Percentiles rank a stretch among this genome's conserved stretches.
Conservation (phyloP, 2,329 filamentous ascomycete species). For the Apiospora hydei region DNA sequence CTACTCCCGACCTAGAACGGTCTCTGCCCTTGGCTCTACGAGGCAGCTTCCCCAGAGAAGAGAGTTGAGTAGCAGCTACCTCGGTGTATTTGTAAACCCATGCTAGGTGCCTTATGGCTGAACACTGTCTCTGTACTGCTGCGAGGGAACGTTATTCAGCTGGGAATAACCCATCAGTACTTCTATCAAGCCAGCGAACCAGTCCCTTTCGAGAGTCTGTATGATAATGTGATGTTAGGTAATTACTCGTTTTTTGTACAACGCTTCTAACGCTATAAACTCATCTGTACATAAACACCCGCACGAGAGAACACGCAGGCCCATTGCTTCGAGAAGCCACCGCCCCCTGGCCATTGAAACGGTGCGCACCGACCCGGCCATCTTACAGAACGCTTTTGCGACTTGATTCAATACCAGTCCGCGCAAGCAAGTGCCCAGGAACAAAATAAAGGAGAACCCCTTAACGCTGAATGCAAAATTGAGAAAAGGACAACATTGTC, state of each 20-base stretch:
- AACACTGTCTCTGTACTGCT: background rate
- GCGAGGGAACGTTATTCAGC: background rate
- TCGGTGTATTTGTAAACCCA: background rate
- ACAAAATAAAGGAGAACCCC: background rate
- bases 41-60: background rate
- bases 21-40: background rate
- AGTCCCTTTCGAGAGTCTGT: background rate
- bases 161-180: background rate
- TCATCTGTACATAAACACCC: background rate
- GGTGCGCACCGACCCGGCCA: background rate
- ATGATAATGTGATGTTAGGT: background rate
- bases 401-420: background rate
- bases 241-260: background rate
- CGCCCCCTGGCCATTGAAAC: background rate
- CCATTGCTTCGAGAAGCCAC: background rate
- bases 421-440: background rate
- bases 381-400: background rate
- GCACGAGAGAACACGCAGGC: background rate
- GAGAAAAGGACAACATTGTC: background rate
- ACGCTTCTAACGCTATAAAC: slow-evolving; percentile 10
- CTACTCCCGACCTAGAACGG: background rate
- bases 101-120: background rate
- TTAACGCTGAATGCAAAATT: background rate
- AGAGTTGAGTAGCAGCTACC: background rate
- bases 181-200: background rate